Base-by-base conservation (phyloP, 495 filamentous ascomycete species). In the Neohortaea acidophila region DNA sequence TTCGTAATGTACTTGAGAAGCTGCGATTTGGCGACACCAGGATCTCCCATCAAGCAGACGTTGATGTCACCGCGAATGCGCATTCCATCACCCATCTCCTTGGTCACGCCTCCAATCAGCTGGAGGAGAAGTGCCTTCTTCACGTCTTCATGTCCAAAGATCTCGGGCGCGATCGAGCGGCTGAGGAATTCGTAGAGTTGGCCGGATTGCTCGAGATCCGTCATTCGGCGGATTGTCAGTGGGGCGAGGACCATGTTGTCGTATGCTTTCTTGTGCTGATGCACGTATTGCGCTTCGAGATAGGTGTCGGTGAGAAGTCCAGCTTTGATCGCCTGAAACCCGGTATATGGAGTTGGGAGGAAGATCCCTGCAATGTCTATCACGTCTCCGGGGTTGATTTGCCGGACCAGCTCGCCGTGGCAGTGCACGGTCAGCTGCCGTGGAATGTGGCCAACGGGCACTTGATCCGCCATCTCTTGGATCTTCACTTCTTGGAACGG, bases 401-500 rank as follows among this genome's bases (percentile, higher is more conserved):
- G 72, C 14, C 89, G 68, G 13, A 84, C 84, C 17, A 87, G 67
- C 44, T 68, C 77, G 38, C 91, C 91, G 52, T 92, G 78, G 57
- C 85, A 93, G 51, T 91, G 75, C 12, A 97, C 59, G 1, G 87
- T 94, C 33, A 97, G 61, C 28, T 78, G 79, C 33, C 89, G 75
- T 15, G 89, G 89, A 43, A 97, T 96, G 55, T 97, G 89, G 20
- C 89, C 89, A 43, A 97, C 87, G 7, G 89, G 89, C 1, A 97
- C 89, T 55, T 97, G 89, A 49, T 96, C 89, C 20, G 89, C 86
- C 70, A 96, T 80, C 59, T 97, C 89, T 62, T 97, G 91, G 48
- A 97, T 83, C 63, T 94, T 94, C 53, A 96, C 77, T 59, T 97
- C 89, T 59, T 97, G 89, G 70, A 96, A 97, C 3, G 89, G 84